These are phyloP conservation scores for Aspergillus piperis DNA, from an alignment of 2,329 filamentous ascomycete species.

Conservation along the genomic window DNA sequence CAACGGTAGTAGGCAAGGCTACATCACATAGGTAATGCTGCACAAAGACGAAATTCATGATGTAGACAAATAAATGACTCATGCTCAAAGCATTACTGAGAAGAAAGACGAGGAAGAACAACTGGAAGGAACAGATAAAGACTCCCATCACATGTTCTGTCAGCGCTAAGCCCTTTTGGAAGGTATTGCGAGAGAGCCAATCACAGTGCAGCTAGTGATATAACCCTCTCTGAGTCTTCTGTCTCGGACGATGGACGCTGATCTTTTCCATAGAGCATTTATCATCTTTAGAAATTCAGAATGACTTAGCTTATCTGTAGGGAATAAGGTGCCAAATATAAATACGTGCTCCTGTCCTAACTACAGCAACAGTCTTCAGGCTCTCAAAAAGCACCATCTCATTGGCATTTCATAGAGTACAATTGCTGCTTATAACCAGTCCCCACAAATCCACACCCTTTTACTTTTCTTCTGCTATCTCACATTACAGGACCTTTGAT, in stretches of 20 bases:
- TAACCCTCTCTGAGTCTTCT: not conserved
- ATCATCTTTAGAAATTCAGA: not conserved
- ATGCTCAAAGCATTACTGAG: not conserved
- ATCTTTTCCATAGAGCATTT: not conserved
- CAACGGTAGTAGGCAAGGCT: not conserved
- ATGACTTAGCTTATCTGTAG: too few species aligned
- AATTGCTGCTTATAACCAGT: too few species aligned
- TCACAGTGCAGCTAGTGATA: not conserved
- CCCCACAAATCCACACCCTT: too few species aligned
- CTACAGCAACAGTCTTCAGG: too few species aligned
- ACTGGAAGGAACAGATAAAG: not conserved
- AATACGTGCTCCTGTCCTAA: too few species aligned
- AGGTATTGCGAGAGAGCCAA: slow-evolving; percentile 19
- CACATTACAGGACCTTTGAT: not conserved
- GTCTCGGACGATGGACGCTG: not conserved
- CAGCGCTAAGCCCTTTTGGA: slow-evolving; percentile 15
- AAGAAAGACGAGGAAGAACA: not conserved
- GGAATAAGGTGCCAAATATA: too few species aligned
- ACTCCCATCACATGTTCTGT: not conserved
- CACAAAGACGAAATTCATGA: too few species aligned
- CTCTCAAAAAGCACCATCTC: too few species aligned
- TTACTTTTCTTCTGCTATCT: too few species aligned
- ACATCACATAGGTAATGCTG: too few species aligned
- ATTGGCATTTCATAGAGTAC: too few species aligned
- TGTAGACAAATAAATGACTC: too few species aligned